Conservation (phyloP, 208 protist genomes). For the Trypanosoma lewisi region DNA sequence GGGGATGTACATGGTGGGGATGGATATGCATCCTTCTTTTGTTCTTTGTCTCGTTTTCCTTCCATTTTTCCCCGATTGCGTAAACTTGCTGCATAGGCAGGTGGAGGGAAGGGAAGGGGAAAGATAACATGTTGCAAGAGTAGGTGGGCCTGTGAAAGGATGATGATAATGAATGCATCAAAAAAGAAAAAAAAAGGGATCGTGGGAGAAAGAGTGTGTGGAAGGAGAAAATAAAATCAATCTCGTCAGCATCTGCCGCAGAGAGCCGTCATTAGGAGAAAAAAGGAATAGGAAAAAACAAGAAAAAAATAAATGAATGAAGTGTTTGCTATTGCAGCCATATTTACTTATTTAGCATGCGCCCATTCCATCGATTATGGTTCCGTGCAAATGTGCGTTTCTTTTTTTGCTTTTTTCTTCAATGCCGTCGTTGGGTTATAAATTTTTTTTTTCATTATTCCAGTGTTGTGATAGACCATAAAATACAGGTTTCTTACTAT, state of each 20-base stretch:
- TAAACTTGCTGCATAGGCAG: too few species aligned
- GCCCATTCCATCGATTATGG: too few species aligned
- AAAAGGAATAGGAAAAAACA: slow-evolving; percentile 8
- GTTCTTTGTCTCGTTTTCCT: background rate
- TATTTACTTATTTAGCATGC: too few species aligned
- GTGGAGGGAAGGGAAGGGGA: slow-evolving; percentile 2
- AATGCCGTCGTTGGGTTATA: too few species aligned
- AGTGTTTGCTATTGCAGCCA: background rate
- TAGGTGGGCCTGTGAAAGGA: background rate
- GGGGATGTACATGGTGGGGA: background rate
- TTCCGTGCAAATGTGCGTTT: too few species aligned
- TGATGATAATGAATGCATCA: background rate
- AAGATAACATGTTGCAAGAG: background rate
- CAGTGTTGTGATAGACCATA: background rate
- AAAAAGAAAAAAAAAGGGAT: slow-evolving; percentile 11
- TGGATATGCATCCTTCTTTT: background rate
- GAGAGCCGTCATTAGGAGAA: background rate
- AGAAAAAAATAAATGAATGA: background rate
- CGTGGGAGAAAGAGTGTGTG: slow-evolving; percentile 5
- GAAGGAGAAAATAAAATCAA: background rate
- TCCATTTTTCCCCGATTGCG: too few species aligned
- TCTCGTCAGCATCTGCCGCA: background rate
- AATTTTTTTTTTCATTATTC: slow-evolving; percentile 3
- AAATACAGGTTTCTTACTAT: too few species aligned
- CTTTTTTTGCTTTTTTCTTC: too few species aligned